Percentiles rank a stretch among this genome's conserved stretches.
phyloP scores from a whole-genome alignment of 768 basidiomycete genomes.

The Boletus subcaerulescens region DNA sequence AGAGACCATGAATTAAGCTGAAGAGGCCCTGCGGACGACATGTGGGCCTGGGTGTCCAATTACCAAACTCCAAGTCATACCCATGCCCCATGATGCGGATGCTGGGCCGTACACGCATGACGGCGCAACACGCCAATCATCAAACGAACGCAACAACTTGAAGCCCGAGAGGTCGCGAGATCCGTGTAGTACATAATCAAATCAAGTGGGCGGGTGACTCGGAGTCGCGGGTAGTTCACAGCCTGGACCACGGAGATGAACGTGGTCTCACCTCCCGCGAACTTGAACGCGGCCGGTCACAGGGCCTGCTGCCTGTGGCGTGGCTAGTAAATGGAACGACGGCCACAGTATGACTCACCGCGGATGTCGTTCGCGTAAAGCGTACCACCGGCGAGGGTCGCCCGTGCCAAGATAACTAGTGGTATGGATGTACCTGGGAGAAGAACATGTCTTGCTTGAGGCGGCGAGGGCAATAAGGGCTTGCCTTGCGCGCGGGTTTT shows the following conservation, averaged over 20 bases:
- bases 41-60: background rate
- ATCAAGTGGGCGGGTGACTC: background rate
- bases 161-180: background rate
- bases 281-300: background rate
- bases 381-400: too few relatives aligned
- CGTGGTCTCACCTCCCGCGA: slow-evolving; percentile 1
- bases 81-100: background rate
- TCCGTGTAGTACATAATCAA: too few relatives aligned
- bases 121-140: too few relatives aligned
- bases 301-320: background rate
- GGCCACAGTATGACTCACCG: too few relatives aligned
- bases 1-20: too few relatives aligned
- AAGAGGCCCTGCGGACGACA: background rate
- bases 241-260: slow-evolving; percentile 15
- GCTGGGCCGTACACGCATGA: background rate
- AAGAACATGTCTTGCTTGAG: too few relatives aligned
- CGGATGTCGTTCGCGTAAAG: too few relatives aligned
- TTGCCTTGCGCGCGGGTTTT: background rate
- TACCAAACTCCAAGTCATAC: background rate
- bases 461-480: too few relatives aligned
- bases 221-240: background rate
- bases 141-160: background rate
- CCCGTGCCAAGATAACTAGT: too few relatives aligned
- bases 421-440: too few relatives aligned
- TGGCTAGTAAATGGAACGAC: too few relatives aligned